Evolutionary conservation across 305 asterid species (phyloP), one percentile per base, ranked within the genome.

Genomic region (Fraxinus ornus): DNA sequence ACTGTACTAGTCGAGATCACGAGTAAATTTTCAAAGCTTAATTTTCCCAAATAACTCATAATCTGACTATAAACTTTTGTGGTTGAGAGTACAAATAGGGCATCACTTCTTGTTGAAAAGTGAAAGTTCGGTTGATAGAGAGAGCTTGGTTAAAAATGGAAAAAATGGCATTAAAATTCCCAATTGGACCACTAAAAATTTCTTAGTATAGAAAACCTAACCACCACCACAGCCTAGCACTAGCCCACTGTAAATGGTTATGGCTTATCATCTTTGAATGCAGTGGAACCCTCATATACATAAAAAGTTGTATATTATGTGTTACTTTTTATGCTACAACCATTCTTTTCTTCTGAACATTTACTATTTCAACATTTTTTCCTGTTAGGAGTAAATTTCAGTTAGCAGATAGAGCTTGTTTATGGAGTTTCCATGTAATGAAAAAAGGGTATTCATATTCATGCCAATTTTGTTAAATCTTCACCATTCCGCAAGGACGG

Each of bases 221-320:
- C 90, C 85, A 88, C 89, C 87, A 84, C 88, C 85, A 83, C 79
- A 88, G 77, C 85, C 87, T 80, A 85, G 70, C 84, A 71, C 79
- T 78, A 77, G 80, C 88, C 79, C 84, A 84, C 87, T 75, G 72
- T 74, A 4, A 39, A 74, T 78, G 80, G 79, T 12, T 80, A 66
- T 85, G 82, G 57, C 78, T 83, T 21, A 64, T 64, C 82, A 79
- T 17, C 49, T 62, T 39, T 79, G 70, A 71, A 44, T 79, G 77
- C 70, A 7, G 81, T 35, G 64, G 49, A 73, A 17, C 73, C 66
- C 44, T 60, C 78, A 28, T 2, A 13, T 55, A 49, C 6, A 52
- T 36, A 64, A 12, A 68, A 28, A 15, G 75, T 28, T 12, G 8
- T 8, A 78, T 39, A 81, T 28, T 68, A 47, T 77, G 70, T 77